Evolutionary conservation across 495 filamentous ascomycete species (phyloP).

Genomic region (Parmelia sp.): DNA sequence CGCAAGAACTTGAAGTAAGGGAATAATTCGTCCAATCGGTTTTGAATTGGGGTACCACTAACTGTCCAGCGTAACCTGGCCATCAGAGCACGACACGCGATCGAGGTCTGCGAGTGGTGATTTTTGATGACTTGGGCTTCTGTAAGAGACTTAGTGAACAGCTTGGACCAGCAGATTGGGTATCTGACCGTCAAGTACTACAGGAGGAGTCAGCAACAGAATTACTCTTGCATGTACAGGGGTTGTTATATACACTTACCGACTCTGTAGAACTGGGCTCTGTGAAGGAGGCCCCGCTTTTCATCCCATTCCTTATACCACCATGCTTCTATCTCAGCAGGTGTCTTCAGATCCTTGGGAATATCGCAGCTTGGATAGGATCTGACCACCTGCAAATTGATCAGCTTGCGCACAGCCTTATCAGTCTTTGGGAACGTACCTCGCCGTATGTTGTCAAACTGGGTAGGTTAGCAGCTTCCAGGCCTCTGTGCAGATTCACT

Average conservation of each 20-base stretch:
- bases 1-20: slow-evolving; percentile 56
- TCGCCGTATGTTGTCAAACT: slow-evolving; percentile 44
- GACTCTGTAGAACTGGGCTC: slow-evolving; percentile 46
- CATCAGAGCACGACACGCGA: slow-evolving; percentile 48
- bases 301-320: slow-evolving; percentile 33
- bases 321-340: slow-evolving; percentile 28
- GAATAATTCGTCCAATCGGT: slow-evolving; percentile 47
- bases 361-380: slow-evolving; percentile 41
- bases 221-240: not conserved
- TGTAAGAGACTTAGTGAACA: slow-evolving; percentile 39
- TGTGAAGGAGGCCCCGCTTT: slow-evolving; percentile 42
- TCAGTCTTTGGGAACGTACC: not conserved
- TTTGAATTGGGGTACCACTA: slow-evolving; percentile 56
- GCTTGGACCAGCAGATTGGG: not conserved
- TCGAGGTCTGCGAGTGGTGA: slow-evolving; percentile 37
- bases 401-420: not conserved
- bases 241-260: not conserved
- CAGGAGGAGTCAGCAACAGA: not conserved
- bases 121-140: slow-evolving; percentile 64
- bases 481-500: not conserved
- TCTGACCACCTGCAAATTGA: slow-evolving; percentile 37
- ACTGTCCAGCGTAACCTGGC: slow-evolving; percentile 54
- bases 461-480: not conserved
- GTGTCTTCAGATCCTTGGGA: slow-evolving; percentile 27
- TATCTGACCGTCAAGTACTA: slow-evolving; percentile 12